Base-by-base conservation (phyloP, 1,139 yeast species). In the Saccharomyces pastorianus region DNA sequence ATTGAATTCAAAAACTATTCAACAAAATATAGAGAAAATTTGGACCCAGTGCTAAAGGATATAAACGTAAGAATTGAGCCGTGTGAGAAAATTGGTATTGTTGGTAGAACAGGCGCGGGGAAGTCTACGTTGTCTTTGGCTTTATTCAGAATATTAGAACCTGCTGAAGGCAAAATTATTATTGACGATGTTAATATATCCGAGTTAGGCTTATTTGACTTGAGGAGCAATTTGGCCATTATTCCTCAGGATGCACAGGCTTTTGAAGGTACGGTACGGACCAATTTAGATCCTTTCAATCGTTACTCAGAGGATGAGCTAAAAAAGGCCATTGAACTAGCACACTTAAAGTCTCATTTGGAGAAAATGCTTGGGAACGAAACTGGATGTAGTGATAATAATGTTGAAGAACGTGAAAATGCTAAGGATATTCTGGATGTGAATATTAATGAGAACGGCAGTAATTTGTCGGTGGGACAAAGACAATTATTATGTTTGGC, bases 101-200 rank as follows among this genome's bases (percentile, higher is more conserved):
- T 86, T 17, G 95, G 95, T 8, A 77, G 95, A 60, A 87, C 95
- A 0, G 95, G 95, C 46, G 91, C 95, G 0, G 95, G 95, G 25
- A 87, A 87, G 67, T 82, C 88, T 41, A 81, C 91, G 1, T 71
- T 87, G 50, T 82, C 88, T 0, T 69, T 85, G 62, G 85, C 93
- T 0, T 68, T 87, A n/a, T 87, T 85, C 72, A 75, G 96, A 58
- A 74, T 87, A 57, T 77, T 87, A 53, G 93, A 86, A 63, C 81
- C 91, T 0, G 74, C 74, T 2, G 71, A 63, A 2, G 95, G 95
- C 1, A 59, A 70, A 13, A 78, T 82, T 46, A 60, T 66, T 41
- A 78, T 83, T 55, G 88, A 82, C 65, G 76, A 70, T 8, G 56
- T 81, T 23, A 76, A 79, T 58, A 81, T 81, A 1, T 68, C 76